phyloP scores from a whole-genome alignment of 139 green algal species.

The Bryopsis sp. region DNA sequence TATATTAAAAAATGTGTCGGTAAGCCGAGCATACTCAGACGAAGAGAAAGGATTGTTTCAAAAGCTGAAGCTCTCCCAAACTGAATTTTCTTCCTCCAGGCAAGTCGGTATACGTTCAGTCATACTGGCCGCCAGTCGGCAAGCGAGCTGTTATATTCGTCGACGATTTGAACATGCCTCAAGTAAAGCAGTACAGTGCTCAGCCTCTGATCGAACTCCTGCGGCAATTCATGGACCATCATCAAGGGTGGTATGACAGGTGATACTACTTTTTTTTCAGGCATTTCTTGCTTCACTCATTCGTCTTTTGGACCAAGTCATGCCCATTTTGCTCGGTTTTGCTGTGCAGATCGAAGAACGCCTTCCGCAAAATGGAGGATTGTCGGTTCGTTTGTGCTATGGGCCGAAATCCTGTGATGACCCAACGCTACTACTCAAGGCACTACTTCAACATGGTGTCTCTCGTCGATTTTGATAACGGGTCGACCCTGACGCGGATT shows the following conservation, averaged over 20 bases:
- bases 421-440: too few species aligned
- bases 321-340: too few species aligned
- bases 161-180: conserved; percentile 68
- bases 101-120: conserved; percentile 37
- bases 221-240: conserved; percentile 67
- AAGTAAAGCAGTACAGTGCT: conserved; percentile 45
- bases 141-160: conserved; percentile 52
- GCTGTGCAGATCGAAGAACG: conserved; percentile 35
- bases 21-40: too few species aligned
- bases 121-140: conserved; percentile 38
- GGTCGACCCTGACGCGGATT: conserved; percentile 40
- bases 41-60: too few species aligned
- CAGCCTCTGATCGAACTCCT: conserved; percentile 54
- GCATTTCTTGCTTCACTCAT: too few species aligned
- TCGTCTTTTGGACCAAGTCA: too few species aligned
- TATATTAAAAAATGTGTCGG: too few species aligned
- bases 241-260: conserved; percentile 42
- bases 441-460: conserved; percentile 46
- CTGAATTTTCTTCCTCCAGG: too few species aligned
- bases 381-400: too few species aligned
- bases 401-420: too few species aligned
- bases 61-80: background rate
- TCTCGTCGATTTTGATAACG: conserved; percentile 36
- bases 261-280: too few species aligned
- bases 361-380: conserved; percentile 33